phyloP scores from a whole-genome alignment of 441 rosid genomes.

The Euphorbia schlechtendalii region DNA sequence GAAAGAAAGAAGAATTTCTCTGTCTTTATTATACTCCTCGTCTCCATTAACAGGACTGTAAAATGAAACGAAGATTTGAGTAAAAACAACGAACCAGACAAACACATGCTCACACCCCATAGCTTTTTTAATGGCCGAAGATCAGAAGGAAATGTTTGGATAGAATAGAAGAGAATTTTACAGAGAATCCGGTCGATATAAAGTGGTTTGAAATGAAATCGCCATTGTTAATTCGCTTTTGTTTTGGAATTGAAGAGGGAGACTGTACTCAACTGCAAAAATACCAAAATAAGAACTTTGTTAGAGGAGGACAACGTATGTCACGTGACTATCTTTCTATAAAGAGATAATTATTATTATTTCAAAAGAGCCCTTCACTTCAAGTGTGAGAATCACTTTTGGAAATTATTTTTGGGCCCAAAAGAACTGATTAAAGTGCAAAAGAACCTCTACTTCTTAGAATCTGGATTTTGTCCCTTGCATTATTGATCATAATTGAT shows the following conservation, averaged over 20 bases:
- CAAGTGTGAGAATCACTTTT: background rate
- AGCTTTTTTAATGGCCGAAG: too few species aligned
- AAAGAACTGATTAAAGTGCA: background rate
- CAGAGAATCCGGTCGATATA: too few species aligned
- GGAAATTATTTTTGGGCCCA: background rate
- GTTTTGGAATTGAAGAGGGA: too few species aligned
- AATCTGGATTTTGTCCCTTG: constrained; percentile 32
- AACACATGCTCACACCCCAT: constrained; percentile 27
- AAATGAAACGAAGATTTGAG: constrained; percentile 4
- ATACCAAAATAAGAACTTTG: constrained; percentile 4
- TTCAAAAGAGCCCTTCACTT: constrained; percentile 12
- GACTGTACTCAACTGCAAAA: background rate
- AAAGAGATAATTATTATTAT: background rate
- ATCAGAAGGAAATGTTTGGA: too few species aligned
- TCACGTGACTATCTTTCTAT: constrained; percentile 28
- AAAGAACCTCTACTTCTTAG: constrained; percentile 13
- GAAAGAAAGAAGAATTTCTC: constrained; percentile 41
- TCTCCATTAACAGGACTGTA: constrained; percentile 15
- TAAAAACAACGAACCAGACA: constrained; percentile 15
- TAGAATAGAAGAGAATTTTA: background rate
- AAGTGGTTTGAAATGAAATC: too few species aligned
- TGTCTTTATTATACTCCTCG: constrained; percentile 31
- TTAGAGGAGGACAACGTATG: constrained; percentile 22
- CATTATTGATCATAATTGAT: background rate
- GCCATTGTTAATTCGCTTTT: too few species aligned